Percentiles rank a stretch among this genome's conserved stretches.
phyloP scores from a whole-genome alignment of 345 rosid species.

The Schrenkiella parvula region DNA sequence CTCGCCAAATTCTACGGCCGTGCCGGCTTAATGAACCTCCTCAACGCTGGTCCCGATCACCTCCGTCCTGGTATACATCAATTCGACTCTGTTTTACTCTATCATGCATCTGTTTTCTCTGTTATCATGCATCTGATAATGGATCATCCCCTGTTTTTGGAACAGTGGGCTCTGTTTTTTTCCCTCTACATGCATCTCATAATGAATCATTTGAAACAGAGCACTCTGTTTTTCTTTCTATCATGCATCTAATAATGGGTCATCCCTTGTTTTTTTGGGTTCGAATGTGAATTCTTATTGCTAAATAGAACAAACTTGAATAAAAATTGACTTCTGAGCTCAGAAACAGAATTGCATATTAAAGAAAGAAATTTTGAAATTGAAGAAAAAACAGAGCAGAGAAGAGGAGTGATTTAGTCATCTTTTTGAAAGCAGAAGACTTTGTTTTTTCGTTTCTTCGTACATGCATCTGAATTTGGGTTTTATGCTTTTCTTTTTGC shows the following conservation, averaged over 20 bases:
- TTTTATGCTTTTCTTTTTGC: not conserved
- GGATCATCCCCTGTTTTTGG: not conserved
- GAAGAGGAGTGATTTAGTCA: too few species aligned
- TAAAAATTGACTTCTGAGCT: too few species aligned
- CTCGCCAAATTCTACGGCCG: slow-evolving; percentile 98
- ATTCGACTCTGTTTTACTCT: not conserved
- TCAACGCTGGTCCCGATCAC: slow-evolving; percentile 90
- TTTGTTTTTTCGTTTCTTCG: not conserved
- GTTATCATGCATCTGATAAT: not conserved
- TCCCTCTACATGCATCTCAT: not conserved
- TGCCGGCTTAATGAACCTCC: slow-evolving; percentile 93
- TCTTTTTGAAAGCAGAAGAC: not conserved
- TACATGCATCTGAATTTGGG: not conserved
- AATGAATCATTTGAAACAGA: not conserved
- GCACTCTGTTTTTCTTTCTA: not conserved
- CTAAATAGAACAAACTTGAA: too few species aligned
- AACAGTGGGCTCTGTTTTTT: not conserved
- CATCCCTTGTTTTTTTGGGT: not conserved
- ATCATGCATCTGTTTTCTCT: too few species aligned
- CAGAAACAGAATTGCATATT: too few species aligned
- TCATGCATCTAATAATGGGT: not conserved
- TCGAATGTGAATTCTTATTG: too few species aligned
- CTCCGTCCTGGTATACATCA: slow-evolving; percentile 86
- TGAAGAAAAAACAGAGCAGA: too few species aligned
- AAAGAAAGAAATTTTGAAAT: too few species aligned